Base-by-base conservation (phyloP, 345 rosid species). In the Sonneratia alba region DNA sequence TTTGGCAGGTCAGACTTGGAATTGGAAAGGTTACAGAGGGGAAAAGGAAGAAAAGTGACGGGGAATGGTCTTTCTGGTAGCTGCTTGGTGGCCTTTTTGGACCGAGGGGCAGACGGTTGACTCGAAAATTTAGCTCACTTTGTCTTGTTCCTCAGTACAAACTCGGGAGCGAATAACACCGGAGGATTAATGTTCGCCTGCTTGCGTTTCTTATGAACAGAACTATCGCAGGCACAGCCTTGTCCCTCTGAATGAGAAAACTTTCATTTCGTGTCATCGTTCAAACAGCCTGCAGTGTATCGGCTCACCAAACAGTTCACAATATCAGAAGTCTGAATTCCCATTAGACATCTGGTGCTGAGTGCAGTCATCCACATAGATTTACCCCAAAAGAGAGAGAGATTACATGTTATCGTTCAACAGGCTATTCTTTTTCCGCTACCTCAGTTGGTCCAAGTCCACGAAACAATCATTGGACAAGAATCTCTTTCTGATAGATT, bases 31-130 rank as follows among this genome's bases (percentile, higher is more conserved):
- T 27, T 1, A 62, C 1, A 62, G 18, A 9, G 13, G 37, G 37
- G 72, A 34, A 32, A 61, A 27, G 32, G 56, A 38, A 53, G 42
- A 21, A 36, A 65, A 47, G 36, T 3, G 56, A 4, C n/a, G 37
- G 10, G 56, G 56, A 74, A 66, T 1, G 67, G 71, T 57, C 68
- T 68, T 56, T 13, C 57, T 36, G 66, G 22, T 18, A 15, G 19
- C 32, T 74, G 27, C 55, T 34, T 22, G 24, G 73, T 36, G 38
- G 77, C 73, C 73, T 49, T 75, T 70, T 49, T 70, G 34, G 78
- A 70, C 72, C 68, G 45, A 2, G 12, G 15, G n/a, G 67, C 59
- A 19, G 48, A 40, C 24, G 36, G 73, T 75, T 75, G 70, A 75
- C 73, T 70, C 48, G 69, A 19, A 8, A 27, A 15, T 37, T 69